phyloP scores from a whole-genome alignment of 441 rosid genomes.

The Manihot esculenta region DNA sequence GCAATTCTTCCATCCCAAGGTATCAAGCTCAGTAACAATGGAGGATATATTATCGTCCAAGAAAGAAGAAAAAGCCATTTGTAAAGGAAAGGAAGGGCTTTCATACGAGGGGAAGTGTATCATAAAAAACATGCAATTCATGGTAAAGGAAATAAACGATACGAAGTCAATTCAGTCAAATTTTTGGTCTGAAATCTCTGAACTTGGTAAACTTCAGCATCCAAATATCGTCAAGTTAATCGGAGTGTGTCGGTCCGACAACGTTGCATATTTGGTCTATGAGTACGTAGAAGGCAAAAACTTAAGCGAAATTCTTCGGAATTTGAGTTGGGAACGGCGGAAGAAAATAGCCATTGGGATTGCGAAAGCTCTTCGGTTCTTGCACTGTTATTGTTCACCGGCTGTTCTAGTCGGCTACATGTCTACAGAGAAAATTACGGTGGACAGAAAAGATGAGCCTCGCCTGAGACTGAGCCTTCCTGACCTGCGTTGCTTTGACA shows the following conservation, averaged over 20 bases:
- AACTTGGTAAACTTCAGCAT: constrained; percentile 46
- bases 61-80: constrained; percentile 47
- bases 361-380: constrained; percentile 56
- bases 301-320: constrained; percentile 43
- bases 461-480: constrained; percentile 47
- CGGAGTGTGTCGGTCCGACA: constrained; percentile 55
- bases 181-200: constrained; percentile 35
- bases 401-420: constrained; percentile 37
- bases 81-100: constrained; percentile 35
- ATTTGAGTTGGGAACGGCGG: constrained; percentile 62
- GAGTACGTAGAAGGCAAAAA: constrained; percentile 55
- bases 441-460: constrained; percentile 54
- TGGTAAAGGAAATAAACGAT: constrained; percentile 46
- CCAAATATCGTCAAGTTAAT: constrained; percentile 56
- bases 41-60: constrained; percentile 44
- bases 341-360: constrained; percentile 54
- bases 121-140: constrained; percentile 36
- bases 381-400: constrained; percentile 49
- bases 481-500: constrained; percentile 23
- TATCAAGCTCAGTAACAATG: constrained; percentile 38
- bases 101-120: constrained; percentile 36
- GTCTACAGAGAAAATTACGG: constrained; percentile 49
- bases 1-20: constrained; percentile 48
- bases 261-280: constrained; percentile 45
- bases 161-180: constrained; percentile 27